Evolutionary conservation across 306 rosid species (phyloP), one percentile per base, ranked within the genome.

Genomic region (Sechiopsis laciniata): DNA sequence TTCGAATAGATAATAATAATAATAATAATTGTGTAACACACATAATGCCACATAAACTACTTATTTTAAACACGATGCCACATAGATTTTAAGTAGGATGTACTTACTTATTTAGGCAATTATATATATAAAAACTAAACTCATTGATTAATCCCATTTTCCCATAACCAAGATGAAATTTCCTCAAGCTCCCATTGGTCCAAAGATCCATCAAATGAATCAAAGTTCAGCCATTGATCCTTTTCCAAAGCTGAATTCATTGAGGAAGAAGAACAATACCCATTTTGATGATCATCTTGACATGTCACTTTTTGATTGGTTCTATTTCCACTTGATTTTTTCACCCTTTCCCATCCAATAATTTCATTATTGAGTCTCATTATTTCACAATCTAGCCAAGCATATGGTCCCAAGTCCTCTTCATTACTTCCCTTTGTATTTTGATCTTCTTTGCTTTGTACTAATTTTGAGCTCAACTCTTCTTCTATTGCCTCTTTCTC

Each of bases 361-460:
- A 42, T 66, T 42, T 67, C 58, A 69, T 50, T 50, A 48, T 22
- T 69, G 8, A 69, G 45, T 69, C 58, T 69, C 74, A 6, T 51
- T 22, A 69, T 69, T 50, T 69, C 74, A 50, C 58, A 58, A 50
- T 69, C 74, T 2, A 69, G 59, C 74, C 74, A 69, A 50, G 21
- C 74, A 22, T 50, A 69, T 50, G 74, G 74, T 69, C 58, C 74
- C 58, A 22, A 21, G 9, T 14, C 20, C n/a, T 67, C 73, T 65
- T 19, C 5, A 17, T 15, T 32, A 62, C 42, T 42, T 45, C 35
- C 32, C 72, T 14, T 15, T 14, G 11, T 3, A 13, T 60, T 14
- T 29, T 29, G 2, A 60, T 60, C 42, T 37, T 32, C 71, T 64
- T 9, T 10, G 1, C 7, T 11, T 10, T 37, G 16, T 64, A 2